Evolutionary conservation across 495 filamentous ascomycete genomes (phyloP).

Genomic region (Hypoxylon crocopeplum): DNA sequence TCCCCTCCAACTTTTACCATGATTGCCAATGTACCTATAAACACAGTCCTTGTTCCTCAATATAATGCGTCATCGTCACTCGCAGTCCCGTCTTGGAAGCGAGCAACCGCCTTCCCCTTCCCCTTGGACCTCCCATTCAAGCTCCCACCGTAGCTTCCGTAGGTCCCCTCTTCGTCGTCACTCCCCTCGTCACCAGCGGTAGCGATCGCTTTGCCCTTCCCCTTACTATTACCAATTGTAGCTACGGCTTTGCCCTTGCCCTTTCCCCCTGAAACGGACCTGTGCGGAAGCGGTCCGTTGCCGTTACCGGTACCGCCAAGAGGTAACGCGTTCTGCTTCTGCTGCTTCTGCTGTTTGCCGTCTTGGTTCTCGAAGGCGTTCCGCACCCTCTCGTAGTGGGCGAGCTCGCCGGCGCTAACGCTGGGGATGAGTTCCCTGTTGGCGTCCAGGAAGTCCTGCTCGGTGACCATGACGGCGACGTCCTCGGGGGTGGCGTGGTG

Average conservation of each 20-base stretch:
- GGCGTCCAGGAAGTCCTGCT: slow-evolving; percentile 84
- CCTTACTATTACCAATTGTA: slow-evolving; percentile 43
- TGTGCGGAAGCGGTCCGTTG: no score
- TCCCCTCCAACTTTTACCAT: no score
- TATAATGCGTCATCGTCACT: slow-evolving; percentile 45
- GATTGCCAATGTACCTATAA: no score
- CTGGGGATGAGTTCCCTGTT: slow-evolving; percentile 86
- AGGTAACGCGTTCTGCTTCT: no score
- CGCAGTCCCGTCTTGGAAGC: slow-evolving; percentile 44
- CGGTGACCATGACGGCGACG: slow-evolving; percentile 82
- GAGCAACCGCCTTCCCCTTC: slow-evolving; percentile 58
- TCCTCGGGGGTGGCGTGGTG: slow-evolving; percentile 85
- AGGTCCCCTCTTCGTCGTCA: slow-evolving; percentile 13
- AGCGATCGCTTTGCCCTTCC: slow-evolving; percentile 49
- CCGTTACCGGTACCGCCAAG: no score
- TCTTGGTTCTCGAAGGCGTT: slow-evolving; percentile 72
- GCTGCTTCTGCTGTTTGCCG: slow-evolving; percentile 44
- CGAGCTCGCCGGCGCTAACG: slow-evolving; percentile 90
- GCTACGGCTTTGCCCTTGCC: slow-evolving; percentile 56
- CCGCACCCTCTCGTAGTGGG: slow-evolving; percentile 87
- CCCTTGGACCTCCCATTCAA: slow-evolving; percentile 45
- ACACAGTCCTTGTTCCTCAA: no score
- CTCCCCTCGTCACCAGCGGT: slow-evolving; percentile 58
- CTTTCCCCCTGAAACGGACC: no score
- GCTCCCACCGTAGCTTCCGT: slow-evolving; percentile 31